Base-by-base conservation (phyloP, 2,329 filamentous ascomycete species). In the Colletotrichum gloeosporioides region DNA sequence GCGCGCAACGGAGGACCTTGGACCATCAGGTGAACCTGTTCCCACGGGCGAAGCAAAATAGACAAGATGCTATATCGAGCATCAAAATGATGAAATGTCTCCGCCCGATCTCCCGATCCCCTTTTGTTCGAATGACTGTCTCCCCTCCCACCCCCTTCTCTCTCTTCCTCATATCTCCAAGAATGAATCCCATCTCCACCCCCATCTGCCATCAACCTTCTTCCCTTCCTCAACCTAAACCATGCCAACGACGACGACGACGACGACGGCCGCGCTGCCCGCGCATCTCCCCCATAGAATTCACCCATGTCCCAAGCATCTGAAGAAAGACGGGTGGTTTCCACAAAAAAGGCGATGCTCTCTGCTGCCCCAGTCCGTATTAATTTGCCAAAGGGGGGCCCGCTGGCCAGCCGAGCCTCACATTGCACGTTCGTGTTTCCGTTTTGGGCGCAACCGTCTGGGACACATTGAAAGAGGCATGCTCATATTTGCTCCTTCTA, bases 321-420 rank as follows among this genome's bases (percentile, higher is more conserved):
- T 29, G 63, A 59, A 49, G 44, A 49, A 34, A 49, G 44, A 49
- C 44, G 44, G 44, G n/a, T n/a, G 18, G 49, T 34, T 61, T 15
- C 71, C 66, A 39, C 62, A 25, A 36, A 49, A 29, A 44, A 34
- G 66, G 53, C 66, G 63, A 34, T 44, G 22, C 36, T 49, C 63
- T 53, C 44, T 4, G 22, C 44, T 12, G 9, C 44, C 71, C 67
- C 72, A 63, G 73, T 55, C 69, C 36, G 61, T 75, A 39, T 29
- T 67, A 66, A 75, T 75, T 75, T 75, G 53, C 66, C 27, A 16
- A 75, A 75, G 63, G 73, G 73, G 69, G 61, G 16, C 61, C 32
- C 53, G 61, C 62, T 57, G 34, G 69, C 57, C 69, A 67, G 69
- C 73, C 73, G 73, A 75, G 73, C 73, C 73, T 75, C 73, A 63